A percentile compares a stretch with the other conserved stretches of the same genome.
Conservation (phyloP, 768 basidiomycete species). For the Sutorius australiensis region DNA sequence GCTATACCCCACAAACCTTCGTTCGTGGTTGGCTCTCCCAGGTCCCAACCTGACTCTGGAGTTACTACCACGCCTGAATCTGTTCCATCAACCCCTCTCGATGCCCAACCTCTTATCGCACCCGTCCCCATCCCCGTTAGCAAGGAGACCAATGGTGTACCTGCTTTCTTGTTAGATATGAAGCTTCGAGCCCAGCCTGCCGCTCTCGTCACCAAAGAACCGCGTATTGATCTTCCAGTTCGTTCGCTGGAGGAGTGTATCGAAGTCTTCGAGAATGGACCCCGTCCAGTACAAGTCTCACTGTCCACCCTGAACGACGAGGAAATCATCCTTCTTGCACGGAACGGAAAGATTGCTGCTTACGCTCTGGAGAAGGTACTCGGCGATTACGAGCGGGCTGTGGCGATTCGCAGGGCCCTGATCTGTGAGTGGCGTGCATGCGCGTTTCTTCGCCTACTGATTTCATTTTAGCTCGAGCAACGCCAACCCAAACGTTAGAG, state of each 20-base stretch:
- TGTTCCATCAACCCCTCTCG: constrained; percentile 13
- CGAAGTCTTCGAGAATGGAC: constrained; percentile 73
- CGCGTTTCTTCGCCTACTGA: constrained; percentile 3
- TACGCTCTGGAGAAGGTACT: constrained; percentile 95
- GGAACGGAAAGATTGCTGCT: constrained; percentile 90
- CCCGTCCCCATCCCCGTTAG: constrained; percentile 22
- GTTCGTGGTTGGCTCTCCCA: constrained; percentile 26
- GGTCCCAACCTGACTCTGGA: constrained; percentile 13
- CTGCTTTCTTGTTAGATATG: constrained; percentile 32
- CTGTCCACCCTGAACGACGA: constrained; percentile 78
- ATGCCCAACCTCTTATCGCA: constrained; percentile 19
- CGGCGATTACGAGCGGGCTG: constrained; percentile 85
- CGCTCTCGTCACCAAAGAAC: constrained; percentile 11
- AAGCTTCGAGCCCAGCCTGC: constrained; percentile 30
- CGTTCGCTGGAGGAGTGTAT: constrained; percentile 76
- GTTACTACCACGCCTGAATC: constrained; percentile 16
- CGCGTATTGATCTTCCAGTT: constrained; percentile 12
- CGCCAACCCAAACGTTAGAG: constrained; percentile 80
- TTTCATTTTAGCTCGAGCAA: constrained; percentile 65
- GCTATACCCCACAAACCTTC: constrained; percentile 19
- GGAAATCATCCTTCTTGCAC: constrained; percentile 83
- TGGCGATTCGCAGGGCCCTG: constrained; percentile 78
- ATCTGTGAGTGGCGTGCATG: constrained; percentile 61
- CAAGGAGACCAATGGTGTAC: constrained; percentile 21
- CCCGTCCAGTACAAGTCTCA: constrained; percentile 54